Base-by-base conservation (phyloP, 805 yeast species). In the Cyberlindnera lachancei region DNA sequence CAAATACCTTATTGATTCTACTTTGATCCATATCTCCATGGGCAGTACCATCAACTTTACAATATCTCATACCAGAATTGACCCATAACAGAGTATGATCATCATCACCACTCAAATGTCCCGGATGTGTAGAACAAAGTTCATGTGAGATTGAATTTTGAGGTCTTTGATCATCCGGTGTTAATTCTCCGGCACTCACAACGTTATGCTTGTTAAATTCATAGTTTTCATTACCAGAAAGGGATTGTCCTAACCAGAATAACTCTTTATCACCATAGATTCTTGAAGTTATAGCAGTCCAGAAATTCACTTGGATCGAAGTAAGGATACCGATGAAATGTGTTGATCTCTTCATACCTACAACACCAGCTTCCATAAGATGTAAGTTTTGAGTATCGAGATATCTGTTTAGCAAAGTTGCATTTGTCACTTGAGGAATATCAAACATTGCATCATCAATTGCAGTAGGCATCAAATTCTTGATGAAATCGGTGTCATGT, bases 251-350 rank as follows among this genome's bases (percentile, higher is more conserved):
- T 22, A 82, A 46, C 90, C 90, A 80, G 44, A 80, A 75, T 44
- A 81, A 59, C 48, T 82, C 92, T 45, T 82, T 82, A 42, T 82
- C 94, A 27, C 94, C 94, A 68, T 82, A 80, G n/a, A 79, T 61
- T n/a, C 74, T 64, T 1, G 70, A 62, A 7, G 58, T 46, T 19
- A 68, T 58, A 11, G 65, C 51, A 30, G 50, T 45, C 54, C 64
- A 64, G 28, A 64, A 52, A 37, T 63, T 66, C 38, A 65, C 32
- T 27, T 46, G 53, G 14, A 48, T 29, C 2, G 49, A 31, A 3
- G 45, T 37, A 13, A 48, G 31, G 14, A 44, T 36, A 8, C 52
- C 50, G 9, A 38, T 35, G 37, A 48, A 48, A 29, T 48, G 53
- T 1, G 40, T 43, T 3, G 49, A 43, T 20, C 50, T 40, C 26